A percentile compares a stretch with the other conserved stretches of the same genome.
phyloP scores from a whole-genome alignment of 371 early-diverging fungal genomes.

The Quaeritorhiza haematococci region DNA sequence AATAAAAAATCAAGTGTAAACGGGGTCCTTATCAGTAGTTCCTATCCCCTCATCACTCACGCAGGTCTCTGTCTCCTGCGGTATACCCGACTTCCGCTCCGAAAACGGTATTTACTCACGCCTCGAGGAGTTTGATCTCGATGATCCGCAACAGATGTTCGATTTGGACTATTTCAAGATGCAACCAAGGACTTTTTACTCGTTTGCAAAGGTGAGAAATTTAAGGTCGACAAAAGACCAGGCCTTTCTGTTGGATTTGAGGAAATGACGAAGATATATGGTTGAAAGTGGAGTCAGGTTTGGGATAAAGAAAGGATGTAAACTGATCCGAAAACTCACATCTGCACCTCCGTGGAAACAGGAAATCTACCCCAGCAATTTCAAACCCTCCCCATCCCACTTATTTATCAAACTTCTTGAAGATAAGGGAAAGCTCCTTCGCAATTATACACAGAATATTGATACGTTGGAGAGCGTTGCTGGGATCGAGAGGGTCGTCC shows the following conservation, averaged over 20 bases:
- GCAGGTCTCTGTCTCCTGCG: conserved; percentile 81
- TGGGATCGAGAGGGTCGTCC: conserved; percentile 77
- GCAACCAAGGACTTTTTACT: conserved; percentile 84
- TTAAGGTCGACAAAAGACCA: background rate
- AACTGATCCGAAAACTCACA: background rate
- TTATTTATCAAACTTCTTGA: conserved; percentile 85
- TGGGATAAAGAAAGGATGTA: too few relatives aligned
- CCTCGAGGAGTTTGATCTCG: conserved; percentile 41
- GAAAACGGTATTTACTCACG: conserved; percentile 89
- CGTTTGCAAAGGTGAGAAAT: conserved; percentile 72
- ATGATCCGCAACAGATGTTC: conserved; percentile 74
- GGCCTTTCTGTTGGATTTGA: background rate
- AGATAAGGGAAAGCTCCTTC: conserved; percentile 70
- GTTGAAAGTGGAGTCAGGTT: background rate
- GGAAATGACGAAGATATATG: too few relatives aligned
- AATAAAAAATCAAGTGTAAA: background rate
- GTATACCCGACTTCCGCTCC: conserved; percentile 98
- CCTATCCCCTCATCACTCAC: conserved; percentile 15
- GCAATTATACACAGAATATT: conserved; percentile 98
- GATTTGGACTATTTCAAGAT: conserved; percentile 45
- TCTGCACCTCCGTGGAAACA: conserved; percentile 3
- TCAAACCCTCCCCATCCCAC: conserved; percentile 89
- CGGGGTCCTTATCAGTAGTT: conserved; percentile 8
- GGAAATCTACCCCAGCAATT: conserved; percentile 85
- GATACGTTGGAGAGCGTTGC: conserved; percentile 93